phyloP scores from a whole-genome alignment of 2,329 filamentous ascomycete genomes.

The Monosporascus cannonballus region DNA sequence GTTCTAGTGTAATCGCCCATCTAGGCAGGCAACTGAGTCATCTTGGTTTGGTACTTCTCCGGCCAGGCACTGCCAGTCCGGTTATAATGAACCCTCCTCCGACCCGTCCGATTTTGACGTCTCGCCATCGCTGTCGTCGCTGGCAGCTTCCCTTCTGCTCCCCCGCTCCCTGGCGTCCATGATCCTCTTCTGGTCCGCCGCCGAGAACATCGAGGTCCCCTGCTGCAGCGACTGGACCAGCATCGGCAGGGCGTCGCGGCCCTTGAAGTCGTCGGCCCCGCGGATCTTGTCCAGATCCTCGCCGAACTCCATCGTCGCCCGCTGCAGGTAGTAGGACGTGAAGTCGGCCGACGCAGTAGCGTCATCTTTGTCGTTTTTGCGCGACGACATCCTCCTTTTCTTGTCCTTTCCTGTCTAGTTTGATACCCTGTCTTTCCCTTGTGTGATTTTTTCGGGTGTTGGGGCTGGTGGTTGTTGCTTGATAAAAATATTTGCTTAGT shows the following conservation, averaged over 20 bases:
- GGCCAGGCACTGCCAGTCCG: too few species aligned
- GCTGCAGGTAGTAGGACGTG: slow-evolving; percentile 62
- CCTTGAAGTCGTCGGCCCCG: slow-evolving; percentile 62
- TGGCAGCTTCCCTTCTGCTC: not conserved
- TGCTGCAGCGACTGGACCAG: slow-evolving; percentile 64
- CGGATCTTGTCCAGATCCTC: slow-evolving; percentile 70
- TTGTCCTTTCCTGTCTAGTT: not conserved
- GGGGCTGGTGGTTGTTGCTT: too few species aligned
- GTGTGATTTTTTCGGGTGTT: too few species aligned
- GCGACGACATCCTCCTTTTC: slow-evolving; percentile 9
- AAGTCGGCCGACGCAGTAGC: slow-evolving; percentile 36
- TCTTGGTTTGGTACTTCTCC: too few species aligned
- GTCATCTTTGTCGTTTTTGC: slow-evolving; percentile 7
- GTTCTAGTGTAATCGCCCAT: too few species aligned
- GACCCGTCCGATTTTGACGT: slow-evolving; percentile 2
- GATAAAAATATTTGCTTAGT: too few species aligned
- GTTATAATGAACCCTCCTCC: not conserved
- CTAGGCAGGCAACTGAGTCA: too few species aligned
- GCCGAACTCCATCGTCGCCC: slow-evolving; percentile 62
- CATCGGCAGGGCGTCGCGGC: slow-evolving; percentile 51
- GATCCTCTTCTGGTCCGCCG: slow-evolving; percentile 40
- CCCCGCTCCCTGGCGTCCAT: slow-evolving; percentile 11
- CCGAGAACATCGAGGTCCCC: slow-evolving; percentile 55
- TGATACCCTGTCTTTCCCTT: too few species aligned
- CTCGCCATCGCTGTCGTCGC: not conserved